Base-by-base conservation (phyloP, 2,329 filamentous ascomycete species). In the Didymella keratinophila region DNA sequence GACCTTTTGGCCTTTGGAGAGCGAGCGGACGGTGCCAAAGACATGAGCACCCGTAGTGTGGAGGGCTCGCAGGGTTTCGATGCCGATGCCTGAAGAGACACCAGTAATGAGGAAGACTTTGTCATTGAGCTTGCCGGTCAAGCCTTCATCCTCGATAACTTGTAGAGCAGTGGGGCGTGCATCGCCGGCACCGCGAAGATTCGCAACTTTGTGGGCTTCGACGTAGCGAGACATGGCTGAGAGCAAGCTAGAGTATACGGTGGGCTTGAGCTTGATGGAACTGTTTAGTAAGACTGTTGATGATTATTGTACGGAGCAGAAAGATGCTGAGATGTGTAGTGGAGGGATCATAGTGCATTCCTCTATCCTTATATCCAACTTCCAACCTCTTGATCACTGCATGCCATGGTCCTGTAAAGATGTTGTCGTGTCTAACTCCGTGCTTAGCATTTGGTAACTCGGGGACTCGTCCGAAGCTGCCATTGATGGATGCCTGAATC, bases 31-130 rank as follows among this genome's bases (percentile, higher is more conserved):
- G 2, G 80, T 80, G 14, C 78, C 65, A 66, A 76, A 83, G 45
- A 84, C 62, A 9, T 73, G 79, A 1, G 81, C 81, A 12, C 81
- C 81, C 0, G 83, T 81, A 12, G 75, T 69, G 21, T 76, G 69
- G 23, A 85, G 72, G 2, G 81, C 81, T 9, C 77, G 61, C 6
- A 65, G 57, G 2, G 68, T 72, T 42, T 73, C 69, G 10, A 64
- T 62, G 14, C 70, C 71, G 12, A 74, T 68, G 14, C 72, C 72
- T 25, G 69, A 68, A 0, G 72, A 71, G 27, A 56, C 54, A 14
- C 72, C 72, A 1, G 72, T 75, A 41, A 75, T 61, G 27, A 74
- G 51, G n/a, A 71, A 58, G 39, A 65, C 62, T 49, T 73, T 71
- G 32, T 60, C 72, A 1, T n/a, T 42, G 4, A 69, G 71, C 20